phyloP scores from a whole-genome alignment of 2,329 filamentous ascomycete species.

The Tympanopsis confertula region DNA sequence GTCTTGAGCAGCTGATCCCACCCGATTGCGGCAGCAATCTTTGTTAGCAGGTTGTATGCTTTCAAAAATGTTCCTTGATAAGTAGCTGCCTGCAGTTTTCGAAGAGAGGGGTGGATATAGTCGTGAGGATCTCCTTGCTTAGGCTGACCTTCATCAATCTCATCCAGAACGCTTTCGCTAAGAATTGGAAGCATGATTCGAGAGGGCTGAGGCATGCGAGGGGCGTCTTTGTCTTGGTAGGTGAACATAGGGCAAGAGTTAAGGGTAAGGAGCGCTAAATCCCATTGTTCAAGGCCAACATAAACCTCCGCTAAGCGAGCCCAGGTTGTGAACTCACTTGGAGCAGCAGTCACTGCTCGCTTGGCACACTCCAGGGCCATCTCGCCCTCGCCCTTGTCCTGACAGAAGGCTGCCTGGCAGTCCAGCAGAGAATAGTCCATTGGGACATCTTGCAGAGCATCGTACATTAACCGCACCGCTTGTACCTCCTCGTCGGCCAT shows the following conservation, averaged over 20 bases:
- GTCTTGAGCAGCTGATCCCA: slow-evolving; percentile 95
- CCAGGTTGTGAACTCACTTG: slow-evolving; percentile 96
- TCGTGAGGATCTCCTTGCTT: slow-evolving; percentile 28
- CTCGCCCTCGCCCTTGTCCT: slow-evolving; percentile 69
- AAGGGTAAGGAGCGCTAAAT: slow-evolving; percentile 82
- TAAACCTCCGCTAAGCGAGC: slow-evolving; percentile 88
- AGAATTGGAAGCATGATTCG: slow-evolving; percentile 79
- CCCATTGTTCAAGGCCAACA: slow-evolving; percentile 88
- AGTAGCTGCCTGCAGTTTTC: slow-evolving; percentile 73
- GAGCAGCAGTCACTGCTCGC: slow-evolving; percentile 84
- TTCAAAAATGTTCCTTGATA: slow-evolving; percentile 95
- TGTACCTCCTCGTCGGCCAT: slow-evolving; percentile 97
- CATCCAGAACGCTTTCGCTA: slow-evolving; percentile 79
- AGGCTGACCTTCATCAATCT: slow-evolving; percentile 74
- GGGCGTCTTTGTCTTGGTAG: slow-evolving; percentile 95
- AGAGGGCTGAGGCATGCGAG: slow-evolving; percentile 83
- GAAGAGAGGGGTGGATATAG: slow-evolving; percentile 73
- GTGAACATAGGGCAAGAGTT: slow-evolving; percentile 99
- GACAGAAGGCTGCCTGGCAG: slow-evolving; percentile 82
- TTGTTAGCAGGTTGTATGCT: slow-evolving; percentile 85
- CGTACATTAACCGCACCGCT: slow-evolving; percentile 75
- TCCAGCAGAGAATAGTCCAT: slow-evolving; percentile 98
- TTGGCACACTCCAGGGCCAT: slow-evolving; percentile 90
- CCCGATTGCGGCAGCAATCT: slow-evolving; percentile 91
- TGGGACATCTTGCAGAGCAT: slow-evolving; percentile 77